phyloP scores from a whole-genome alignment of 1,284 basidiomycete genomes.

The Ustilago curta region DNA sequence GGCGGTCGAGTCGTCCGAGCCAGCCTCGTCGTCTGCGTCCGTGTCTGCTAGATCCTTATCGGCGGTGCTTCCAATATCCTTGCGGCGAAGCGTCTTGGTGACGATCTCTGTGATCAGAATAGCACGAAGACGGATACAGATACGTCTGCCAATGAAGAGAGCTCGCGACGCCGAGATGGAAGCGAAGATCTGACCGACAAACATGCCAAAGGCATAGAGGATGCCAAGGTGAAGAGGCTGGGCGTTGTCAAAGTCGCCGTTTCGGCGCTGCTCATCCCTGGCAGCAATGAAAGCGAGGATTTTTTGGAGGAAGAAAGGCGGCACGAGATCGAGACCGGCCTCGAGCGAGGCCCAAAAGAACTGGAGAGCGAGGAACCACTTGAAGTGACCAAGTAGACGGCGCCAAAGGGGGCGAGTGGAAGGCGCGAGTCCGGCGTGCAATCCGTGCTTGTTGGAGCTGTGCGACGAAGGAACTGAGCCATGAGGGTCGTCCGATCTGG shows the following conservation, averaged over 20 bases:
- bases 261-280: slow-evolving; percentile 36
- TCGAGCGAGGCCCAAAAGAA: slow-evolving; percentile 71
- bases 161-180: slow-evolving; percentile 71
- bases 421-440: slow-evolving; percentile 61
- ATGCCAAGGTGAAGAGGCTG: slow-evolving; percentile 72
- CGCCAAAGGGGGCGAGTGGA: slow-evolving; percentile 65
- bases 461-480: not conserved
- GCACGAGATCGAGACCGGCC: slow-evolving; percentile 71
- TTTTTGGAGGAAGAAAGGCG: slow-evolving; percentile 72
- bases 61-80: slow-evolving; percentile 68
- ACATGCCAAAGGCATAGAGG: slow-evolving; percentile 72
- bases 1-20: slow-evolving; percentile 28
- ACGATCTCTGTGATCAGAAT: slow-evolving; percentile 74
- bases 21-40: slow-evolving; percentile 20
- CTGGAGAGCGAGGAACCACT: slow-evolving; percentile 60
- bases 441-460: slow-evolving; percentile 16
- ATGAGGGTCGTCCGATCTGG: slow-evolving; percentile 16
- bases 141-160: slow-evolving; percentile 72
- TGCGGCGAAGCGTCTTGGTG: slow-evolving; percentile 73
- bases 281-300: slow-evolving; percentile 71
- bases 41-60: slow-evolving; percentile 38
- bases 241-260: slow-evolving; percentile 21
- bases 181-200: slow-evolving; percentile 70
- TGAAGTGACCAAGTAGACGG: slow-evolving; percentile 70
- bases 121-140: slow-evolving; percentile 70